Conservation (phyloP, 371 early-diverging fungal species). For the Mucor indicus region DNA sequence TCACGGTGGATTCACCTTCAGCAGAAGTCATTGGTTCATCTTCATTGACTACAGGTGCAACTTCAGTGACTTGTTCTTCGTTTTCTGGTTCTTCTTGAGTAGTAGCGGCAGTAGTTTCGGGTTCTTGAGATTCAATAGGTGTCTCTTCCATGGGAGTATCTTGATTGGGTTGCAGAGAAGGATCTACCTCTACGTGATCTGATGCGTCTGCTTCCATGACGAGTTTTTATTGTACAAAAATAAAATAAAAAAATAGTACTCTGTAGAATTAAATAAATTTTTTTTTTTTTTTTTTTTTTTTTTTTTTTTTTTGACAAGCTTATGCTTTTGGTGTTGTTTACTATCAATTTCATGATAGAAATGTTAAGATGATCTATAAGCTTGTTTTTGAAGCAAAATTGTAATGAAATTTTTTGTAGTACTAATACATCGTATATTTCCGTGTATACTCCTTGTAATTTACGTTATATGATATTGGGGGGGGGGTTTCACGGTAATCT, state of each 20-base stretch:
- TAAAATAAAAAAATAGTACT: too few relatives aligned
- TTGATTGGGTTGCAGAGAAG: neutral
- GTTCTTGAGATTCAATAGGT: neutral
- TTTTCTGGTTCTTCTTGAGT: neutral
- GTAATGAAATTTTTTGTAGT: too few relatives aligned
- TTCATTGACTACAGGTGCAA: neutral
- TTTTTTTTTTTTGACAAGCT: neutral
- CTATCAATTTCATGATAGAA: too few relatives aligned
- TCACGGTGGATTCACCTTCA: neutral
- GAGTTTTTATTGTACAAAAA: too few relatives aligned
- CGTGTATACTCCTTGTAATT: too few relatives aligned
- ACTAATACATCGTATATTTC: too few relatives aligned
- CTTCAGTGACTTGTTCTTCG: neutral
- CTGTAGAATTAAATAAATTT: neutral
- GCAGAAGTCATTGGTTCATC: neutral
- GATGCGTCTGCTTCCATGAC: neutral
- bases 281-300: neutral
- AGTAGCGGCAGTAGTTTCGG: neutral
- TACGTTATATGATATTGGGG: too few relatives aligned
- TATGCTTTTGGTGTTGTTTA: neutral
- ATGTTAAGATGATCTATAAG: too few relatives aligned
- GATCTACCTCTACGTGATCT: neutral
- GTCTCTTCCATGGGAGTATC: conserved; percentile 2
- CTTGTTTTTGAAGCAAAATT: too few relatives aligned
- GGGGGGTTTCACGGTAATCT: too few relatives aligned